Conservation (phyloP, 2,329 filamentous ascomycete genomes). For the Didymella glomerata region DNA sequence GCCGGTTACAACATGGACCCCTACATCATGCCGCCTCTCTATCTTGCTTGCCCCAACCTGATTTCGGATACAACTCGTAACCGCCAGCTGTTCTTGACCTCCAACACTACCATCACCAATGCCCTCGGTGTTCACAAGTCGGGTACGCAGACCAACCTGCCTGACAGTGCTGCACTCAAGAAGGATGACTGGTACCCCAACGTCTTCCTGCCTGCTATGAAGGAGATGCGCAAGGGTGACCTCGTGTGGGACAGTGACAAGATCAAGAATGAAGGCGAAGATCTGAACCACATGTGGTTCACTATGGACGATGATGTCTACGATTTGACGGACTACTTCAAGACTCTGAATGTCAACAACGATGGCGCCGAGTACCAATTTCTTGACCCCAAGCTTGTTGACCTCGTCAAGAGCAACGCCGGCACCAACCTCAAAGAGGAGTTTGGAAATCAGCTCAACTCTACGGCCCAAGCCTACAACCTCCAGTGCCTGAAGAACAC, state of each 20-base stretch:
- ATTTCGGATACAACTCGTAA: slow-evolving; percentile 59
- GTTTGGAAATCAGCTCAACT: slow-evolving; percentile 66
- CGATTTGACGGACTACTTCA: slow-evolving; percentile 91
- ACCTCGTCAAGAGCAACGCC: slow-evolving; percentile 75
- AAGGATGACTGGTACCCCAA: slow-evolving; percentile 78
- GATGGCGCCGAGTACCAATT: slow-evolving; percentile 70
- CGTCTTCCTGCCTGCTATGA: slow-evolving; percentile 79
- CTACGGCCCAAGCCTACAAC: slow-evolving; percentile 68
- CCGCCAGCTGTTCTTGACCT: slow-evolving; percentile 63
- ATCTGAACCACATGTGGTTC: slow-evolving; percentile 78
- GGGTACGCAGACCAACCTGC: slow-evolving; percentile 67
- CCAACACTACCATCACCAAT: slow-evolving; percentile 70
- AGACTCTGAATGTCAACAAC: slow-evolving; percentile 71
- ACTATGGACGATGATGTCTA: slow-evolving; percentile 80
- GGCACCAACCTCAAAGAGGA: slow-evolving; percentile 78
- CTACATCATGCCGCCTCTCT: slow-evolving; percentile 86
- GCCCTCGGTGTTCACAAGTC: slow-evolving; percentile 72
- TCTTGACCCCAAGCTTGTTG: slow-evolving; percentile 72
- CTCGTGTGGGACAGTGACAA: slow-evolving; percentile 73
- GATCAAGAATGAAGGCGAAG: slow-evolving; percentile 71
- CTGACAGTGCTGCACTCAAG: slow-evolving; percentile 63
- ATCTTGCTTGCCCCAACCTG: slow-evolving; percentile 75
- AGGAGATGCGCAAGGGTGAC: slow-evolving; percentile 85
- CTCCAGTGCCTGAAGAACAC: slow-evolving; percentile 82
- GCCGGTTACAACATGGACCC: slow-evolving; percentile 79